Evolutionary conservation across 371 early-diverging fungal species (phyloP), one percentile per base, ranked within the genome.

Genomic region (Mucor circinelloides): DNA sequence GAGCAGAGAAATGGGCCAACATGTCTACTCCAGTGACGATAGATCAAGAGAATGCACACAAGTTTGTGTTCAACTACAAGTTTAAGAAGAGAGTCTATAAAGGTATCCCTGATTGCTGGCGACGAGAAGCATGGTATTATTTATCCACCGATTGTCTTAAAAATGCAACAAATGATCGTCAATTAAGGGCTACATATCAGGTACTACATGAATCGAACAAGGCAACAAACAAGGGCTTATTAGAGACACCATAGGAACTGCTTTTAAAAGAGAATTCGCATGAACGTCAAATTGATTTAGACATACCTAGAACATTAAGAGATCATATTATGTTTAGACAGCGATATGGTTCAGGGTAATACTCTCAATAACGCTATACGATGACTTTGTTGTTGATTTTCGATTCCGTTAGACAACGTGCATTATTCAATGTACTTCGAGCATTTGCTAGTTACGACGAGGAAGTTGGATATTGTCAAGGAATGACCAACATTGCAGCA

Each of bases 391-490:
- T 12, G 15, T 10, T 28, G 10, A n/a, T 7, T 13, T 38, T 6
- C 28, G 4, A 15, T 23, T 36, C 13, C 36, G 13, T 13, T 64
- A 87, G 89, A 2, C 90, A 90, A 73, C 73, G 85, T 44, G 69
- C 84, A 2, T 76, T 98, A 60, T 95, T 92, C 70, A 91, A 91
- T 64, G 93, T 98, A 4, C 79, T 96, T 59, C 91, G 94, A 36
- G 95, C 96, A 6, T 97, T 95, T 76, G 87, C 94, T 13, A 79
- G 90, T 63, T 94, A 90, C 60, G 97, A 97, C 77, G 64, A 81
- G 19, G 93, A 92, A 62, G 92, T 97, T 23, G 97, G 98, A 6
- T 94, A 97, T 74, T 97, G 97, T 71, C 97, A 98, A 83, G 97
- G 97, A 8, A 90, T 97, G 82, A 87, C 95, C 6, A 96, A 94